Conservation (phyloP, 371 early-diverging fungal genomes). For the Chytridiales sp. region DNA sequence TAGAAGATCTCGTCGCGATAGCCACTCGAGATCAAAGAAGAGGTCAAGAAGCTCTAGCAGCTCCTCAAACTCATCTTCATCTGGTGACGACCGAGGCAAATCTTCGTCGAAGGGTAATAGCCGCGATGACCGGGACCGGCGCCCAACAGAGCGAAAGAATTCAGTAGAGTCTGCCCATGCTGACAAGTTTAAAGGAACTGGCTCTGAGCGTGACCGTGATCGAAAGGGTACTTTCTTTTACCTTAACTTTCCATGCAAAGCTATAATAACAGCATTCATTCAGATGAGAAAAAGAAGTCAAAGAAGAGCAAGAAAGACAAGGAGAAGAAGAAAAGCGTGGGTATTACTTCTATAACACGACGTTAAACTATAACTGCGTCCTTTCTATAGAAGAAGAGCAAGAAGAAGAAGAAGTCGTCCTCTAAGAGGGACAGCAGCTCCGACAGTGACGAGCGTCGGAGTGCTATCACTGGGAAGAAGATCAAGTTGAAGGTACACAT, state of each 20-base stretch:
- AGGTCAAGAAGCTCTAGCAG: no score
- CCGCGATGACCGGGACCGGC: neutral
- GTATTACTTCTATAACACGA: neutral
- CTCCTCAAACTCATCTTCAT: no score
- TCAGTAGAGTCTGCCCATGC: no score
- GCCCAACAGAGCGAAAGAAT: no score
- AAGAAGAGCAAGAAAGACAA: slow-evolving; percentile 22
- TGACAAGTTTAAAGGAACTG: no score
- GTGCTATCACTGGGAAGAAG: slow-evolving; percentile 33
- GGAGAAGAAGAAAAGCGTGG: slow-evolving; percentile 22
- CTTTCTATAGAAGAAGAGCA: neutral
- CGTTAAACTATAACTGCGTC: neutral
- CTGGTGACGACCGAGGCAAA: neutral
- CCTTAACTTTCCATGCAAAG: no score
- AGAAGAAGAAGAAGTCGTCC: slow-evolving; percentile 19
- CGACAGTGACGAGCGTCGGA: slow-evolving; percentile 15
- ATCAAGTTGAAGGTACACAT: slow-evolving; percentile 28
- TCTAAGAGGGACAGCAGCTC: slow-evolving; percentile 14
- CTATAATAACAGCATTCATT: no score
- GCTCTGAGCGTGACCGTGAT: no score
- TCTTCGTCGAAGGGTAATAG: neutral
- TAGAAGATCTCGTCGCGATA: no score
- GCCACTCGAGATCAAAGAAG: no score
- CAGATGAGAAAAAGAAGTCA: neutral
- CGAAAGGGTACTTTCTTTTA: no score